A percentile compares a stretch with the other conserved stretches of the same genome.
These are phyloP conservation scores for Scheffersomyces segobiensis DNA, from an alignment of 1,139 yeast species.

Conservation along the genomic window DNA sequence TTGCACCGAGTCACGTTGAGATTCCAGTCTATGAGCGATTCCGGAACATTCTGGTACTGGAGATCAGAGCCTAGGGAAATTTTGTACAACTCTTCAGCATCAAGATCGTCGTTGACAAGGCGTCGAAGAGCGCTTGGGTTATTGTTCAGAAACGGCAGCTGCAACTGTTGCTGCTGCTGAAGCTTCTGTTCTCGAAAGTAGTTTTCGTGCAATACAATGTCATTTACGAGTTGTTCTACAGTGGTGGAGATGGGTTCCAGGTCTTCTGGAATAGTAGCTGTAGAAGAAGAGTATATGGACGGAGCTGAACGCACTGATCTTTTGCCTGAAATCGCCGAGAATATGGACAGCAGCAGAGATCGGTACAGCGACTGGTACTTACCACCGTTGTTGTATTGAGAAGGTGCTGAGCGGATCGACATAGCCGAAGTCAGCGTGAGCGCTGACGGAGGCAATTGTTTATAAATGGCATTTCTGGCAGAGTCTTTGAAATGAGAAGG, in stretches of 20 bases:
- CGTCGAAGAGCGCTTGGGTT: background rate
- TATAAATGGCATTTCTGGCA: conserved; percentile 50
- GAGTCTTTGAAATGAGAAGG: conserved; percentile 47
- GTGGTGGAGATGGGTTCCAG: conserved; percentile 44
- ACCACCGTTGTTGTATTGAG: conserved; percentile 20
- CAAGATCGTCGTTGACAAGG: conserved; percentile 15
- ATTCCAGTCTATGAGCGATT: conserved; percentile 48
- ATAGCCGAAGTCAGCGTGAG: conserved; percentile 22
- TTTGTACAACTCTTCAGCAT: conserved; percentile 33
- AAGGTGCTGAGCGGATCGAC: conserved; percentile 36
- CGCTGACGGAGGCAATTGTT: conserved; percentile 39
- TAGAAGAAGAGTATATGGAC: conserved; percentile 41
- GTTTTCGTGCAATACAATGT: conserved; percentile 42
- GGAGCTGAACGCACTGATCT: conserved; percentile 47
- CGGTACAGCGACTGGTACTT: conserved; percentile 19
- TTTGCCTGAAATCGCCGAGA: conserved; percentile 31
- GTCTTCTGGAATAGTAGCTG: conserved; percentile 52
- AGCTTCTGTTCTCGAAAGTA: conserved; percentile 23
- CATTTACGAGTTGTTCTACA: conserved; percentile 47
- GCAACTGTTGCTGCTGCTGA: conserved; percentile 5
- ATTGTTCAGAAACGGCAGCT: conserved; percentile 9
- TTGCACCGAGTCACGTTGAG: conserved; percentile 49
- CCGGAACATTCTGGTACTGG: conserved; percentile 42
- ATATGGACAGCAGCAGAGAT: conserved; percentile 34
- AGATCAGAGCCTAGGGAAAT: conserved; percentile 45